Evolutionary conservation across 129 eudicot genomes (phyloP), one percentile per base, ranked within the genome.

Genomic region (Lactuca sativa): DNA sequence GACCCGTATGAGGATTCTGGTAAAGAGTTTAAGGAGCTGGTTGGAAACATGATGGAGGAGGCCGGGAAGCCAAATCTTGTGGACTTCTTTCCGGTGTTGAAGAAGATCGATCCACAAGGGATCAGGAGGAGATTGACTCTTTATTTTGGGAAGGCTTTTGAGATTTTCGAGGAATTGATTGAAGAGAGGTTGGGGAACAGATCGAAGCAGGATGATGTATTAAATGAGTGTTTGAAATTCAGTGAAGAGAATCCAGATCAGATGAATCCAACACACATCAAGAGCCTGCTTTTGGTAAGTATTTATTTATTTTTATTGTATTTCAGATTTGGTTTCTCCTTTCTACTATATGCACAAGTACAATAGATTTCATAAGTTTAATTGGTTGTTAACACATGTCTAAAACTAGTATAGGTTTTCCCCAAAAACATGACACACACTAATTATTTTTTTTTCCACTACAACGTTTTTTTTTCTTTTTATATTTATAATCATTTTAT

Each of bases 1-100:
- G 49, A 25, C 30, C 30, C 30, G 30, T 25, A 25, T 25, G 30
- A 25, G 30, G 30, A 25, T 25, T 25, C 30, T 3, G 49, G 11
- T 43, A 43, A 43, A 43, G 49, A 43, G 11, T 43, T 43, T 5
- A 43, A 43, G 49, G 49, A 43, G 11, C 10, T 43, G 11, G 57
- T 52, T 5, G 57, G 57, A 52, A 52, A 13, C 25, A 52, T 52
- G 2, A 52, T 15, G 57, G 57, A 3, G 57, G 57, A 52, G 25
- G 57, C 57, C 21, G 57, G 57, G 3, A 52, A 52, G 25, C 57
- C 57, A 52, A 52, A 52, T 52, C 57, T 52, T 7, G 57, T 52
- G 6, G 57, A 52, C 57, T 15, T 14, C 14, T 52, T 52, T 13
- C 57, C 57, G 9, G 17, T 52, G 18, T 52, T 52, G 5, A 52